Evolutionary conservation across 345 rosid species (phyloP), one percentile per base, ranked within the genome.

Genomic region (Pistacia atlantica): DNA sequence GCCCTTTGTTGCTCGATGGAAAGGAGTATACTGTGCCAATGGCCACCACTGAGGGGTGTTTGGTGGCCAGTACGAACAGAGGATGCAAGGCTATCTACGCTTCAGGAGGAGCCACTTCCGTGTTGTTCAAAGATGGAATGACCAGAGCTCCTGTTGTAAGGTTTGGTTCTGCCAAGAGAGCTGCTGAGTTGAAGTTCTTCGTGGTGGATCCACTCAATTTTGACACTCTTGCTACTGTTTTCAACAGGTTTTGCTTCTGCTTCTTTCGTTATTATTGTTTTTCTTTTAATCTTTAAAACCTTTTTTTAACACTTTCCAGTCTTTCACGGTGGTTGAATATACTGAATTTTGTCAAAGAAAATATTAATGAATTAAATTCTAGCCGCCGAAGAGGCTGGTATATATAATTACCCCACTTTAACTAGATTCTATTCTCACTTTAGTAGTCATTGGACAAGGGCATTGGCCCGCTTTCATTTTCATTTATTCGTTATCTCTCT

Each of bases 1-100:
- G 92, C 9, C 92, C 92, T 0, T 3, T 89, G 83, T 65, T 87
- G 71, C 87, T 89, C 1, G 83, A 89, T 42, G 90, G 83, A 2
- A 10, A 14, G 11, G 89, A 85, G 76, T 84, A 85, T 55, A 61
- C 78, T 1, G 85, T 89, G 3, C 89, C 90, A 2, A 89, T 89
- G 90, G 90, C 87, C 6, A 89, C 92, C 3, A 89, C 90, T 0
- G 90, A 89, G 52, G 92, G 90, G 1, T 87, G 90, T 68, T 67
- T 89, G 70, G 92, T 89, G 42, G 90, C 92, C 2, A 87, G 90
- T 71, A 83, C 88, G 0, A 89, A 89, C 4, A 83, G 92, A 72
- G 92, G 90, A 3, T 89, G 87, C 52, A 89, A 87, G 66, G 90
- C 90, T 3, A 85, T 89, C 46, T 65, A 83, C 46, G 51, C 67